Evolutionary conservation across 306 rosid genomes (phyloP), one percentile per base, ranked within the genome.

Genomic region (Pyrus pyrifolia): DNA sequence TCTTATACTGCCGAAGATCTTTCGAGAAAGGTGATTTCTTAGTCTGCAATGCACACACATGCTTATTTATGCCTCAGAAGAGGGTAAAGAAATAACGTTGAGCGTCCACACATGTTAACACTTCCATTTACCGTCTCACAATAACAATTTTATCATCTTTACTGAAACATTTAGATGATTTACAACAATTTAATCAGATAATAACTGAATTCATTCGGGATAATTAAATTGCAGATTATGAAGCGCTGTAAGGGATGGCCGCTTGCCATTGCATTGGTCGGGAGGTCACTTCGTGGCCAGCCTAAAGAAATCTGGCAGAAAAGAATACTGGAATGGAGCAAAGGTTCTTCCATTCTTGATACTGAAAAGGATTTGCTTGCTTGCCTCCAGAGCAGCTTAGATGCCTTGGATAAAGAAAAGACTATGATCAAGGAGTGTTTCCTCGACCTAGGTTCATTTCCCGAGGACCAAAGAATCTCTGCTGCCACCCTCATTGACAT

Each of bases 401-500:
- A 83, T 67, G 79, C 53, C 4, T 67, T 67, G 55, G 79, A 86
- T 45, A 40, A 78, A 11, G 49, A 81, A 4, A 80, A 68, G 74
- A 58, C 29, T 17, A 69, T 35, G 18, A 68, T 58, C 68, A 89
- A 73, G 78, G 82, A 91, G 25, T 80, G 91, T 76, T 91, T 91
- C 81, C 27, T 61, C 75, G 89, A 89, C 68, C 75, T 91, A 18
- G 79, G 87, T 74, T 81, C 79, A 25, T 91, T 91, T 82, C 97
- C 93, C 11, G 88, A 85, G 73, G 91, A 79, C 51, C 87, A 86
- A 53, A 89, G 83, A 80, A 91, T 87, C 51, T 83, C 88, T 44
- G 90, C 71, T 23, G 51, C 84, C 49, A 73, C 85, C 25, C 89
- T 91, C 63, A 71, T 91, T 66, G 95, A 89, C 80, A 86, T 89